Base-by-base conservation (phyloP, 2,329 filamentous ascomycete genomes). In the Pyrenochaeta sp. region DNA sequence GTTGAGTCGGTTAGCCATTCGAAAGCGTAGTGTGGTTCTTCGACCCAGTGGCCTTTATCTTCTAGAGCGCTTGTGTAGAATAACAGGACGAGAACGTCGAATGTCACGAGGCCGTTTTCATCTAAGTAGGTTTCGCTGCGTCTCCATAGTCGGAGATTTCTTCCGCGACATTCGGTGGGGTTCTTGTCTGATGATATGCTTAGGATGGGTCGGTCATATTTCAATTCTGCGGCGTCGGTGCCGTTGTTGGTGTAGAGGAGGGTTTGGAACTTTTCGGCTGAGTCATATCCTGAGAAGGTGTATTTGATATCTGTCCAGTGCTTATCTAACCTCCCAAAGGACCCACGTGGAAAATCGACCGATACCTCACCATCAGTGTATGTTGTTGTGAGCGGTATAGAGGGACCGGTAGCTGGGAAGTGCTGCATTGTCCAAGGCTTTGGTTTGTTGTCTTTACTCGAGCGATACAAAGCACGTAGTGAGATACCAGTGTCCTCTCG, bases 221-320 rank as follows among this genome's bases (percentile, higher is more conserved):
- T 57, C 10, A 75, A 49, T 15, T 71, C 63, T 8, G 69, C 73
- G 24, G 49, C 42, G 15, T 72, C 68, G 39, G 61, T 62, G 25
- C 65, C 67, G 47, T 75, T 72, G 54, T 72, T 74, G n/a, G 72
- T 74, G 49, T 75, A 75, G 3, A 75, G 61, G 10, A 75, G 52
- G 9, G 70, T 75, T 50, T 75, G 73, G 13, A 75, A 59, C n/a
- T 62, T 66, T 9, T 49, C 32, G 4, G 62, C 64, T 3, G 63
- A 50, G 25, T 62, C 65, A 2, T 46, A 54, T 8, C 61, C 53
- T 3, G 50, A 19, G 49, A 73, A 68, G 0, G 65, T 70, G 50
- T 75, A 75, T 44, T 72, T 74, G 48, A 75, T 67, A 36, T 74
- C 71, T 2, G 52, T 69, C 27, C 62, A 73, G 12, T 65, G 52